phyloP scores from a whole-genome alignment of 2,329 filamentous ascomycete species.

The Fusarium sp. region DNA sequence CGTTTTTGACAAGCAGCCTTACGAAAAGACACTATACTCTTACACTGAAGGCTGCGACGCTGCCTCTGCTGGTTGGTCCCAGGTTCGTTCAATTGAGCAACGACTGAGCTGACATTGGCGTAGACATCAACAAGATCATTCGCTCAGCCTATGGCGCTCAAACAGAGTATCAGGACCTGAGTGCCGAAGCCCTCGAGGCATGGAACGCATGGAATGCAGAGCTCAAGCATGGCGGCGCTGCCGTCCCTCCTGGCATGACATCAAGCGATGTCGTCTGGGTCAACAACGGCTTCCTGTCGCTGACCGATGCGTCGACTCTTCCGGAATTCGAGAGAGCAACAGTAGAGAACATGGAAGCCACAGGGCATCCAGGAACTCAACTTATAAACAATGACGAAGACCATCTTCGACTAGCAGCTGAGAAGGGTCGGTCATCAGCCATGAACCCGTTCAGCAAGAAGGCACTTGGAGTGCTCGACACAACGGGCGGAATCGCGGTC shows the following conservation, averaged over 20 bases:
- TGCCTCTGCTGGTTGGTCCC: constrained; percentile 57
- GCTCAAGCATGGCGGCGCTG: constrained; percentile 45
- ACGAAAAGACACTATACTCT: constrained; percentile 59
- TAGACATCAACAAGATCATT: constrained; percentile 57
- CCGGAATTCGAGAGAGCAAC: constrained; percentile 55
- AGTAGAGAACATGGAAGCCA: constrained; percentile 54
- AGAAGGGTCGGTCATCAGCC: constrained; percentile 49
- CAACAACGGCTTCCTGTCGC: constrained; percentile 54
- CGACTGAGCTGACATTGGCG: background rate
- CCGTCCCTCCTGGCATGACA: constrained; percentile 55
- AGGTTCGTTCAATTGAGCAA: background rate
- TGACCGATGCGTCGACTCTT: constrained; percentile 41
- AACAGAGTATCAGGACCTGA: constrained; percentile 62
- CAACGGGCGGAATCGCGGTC: constrained; percentile 60
- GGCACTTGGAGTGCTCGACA: constrained; percentile 60
- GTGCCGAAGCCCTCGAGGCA: constrained; percentile 56
- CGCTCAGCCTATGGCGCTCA: constrained; percentile 58
- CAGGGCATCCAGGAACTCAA: constrained; percentile 54
- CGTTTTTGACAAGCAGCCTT: constrained; percentile 64
- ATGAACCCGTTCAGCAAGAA: constrained; percentile 58
- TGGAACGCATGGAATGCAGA: constrained; percentile 64
- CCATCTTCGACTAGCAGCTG: constrained; percentile 48
- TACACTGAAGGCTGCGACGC: constrained; percentile 59
- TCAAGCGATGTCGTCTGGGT: constrained; percentile 54
- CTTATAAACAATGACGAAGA: constrained; percentile 46